These are phyloP conservation scores for Penicillium soppii DNA, from an alignment of 495 filamentous ascomycete genomes.

Conservation along the genomic window DNA sequence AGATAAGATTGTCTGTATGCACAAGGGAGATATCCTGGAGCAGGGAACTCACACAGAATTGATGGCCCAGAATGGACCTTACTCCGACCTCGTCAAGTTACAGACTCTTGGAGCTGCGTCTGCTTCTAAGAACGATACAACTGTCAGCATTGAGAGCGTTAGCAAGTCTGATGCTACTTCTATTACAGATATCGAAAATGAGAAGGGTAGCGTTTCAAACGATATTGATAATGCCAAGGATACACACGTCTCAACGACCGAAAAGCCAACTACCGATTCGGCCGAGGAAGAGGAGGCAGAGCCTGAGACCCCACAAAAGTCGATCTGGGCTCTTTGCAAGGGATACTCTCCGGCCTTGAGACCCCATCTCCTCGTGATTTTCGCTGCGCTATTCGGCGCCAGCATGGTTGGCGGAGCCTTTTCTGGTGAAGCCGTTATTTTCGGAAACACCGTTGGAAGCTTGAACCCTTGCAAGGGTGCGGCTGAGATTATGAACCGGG, in stretches of 20 bases:
- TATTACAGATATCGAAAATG: slow-evolving; percentile 20
- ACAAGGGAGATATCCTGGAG: slow-evolving; percentile 54
- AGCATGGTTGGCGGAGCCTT: slow-evolving; percentile 47
- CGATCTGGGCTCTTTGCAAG: slow-evolving; percentile 31
- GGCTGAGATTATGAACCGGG: slow-evolving; percentile 32
- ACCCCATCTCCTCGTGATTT: slow-evolving; percentile 38
- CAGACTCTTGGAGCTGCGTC: slow-evolving; percentile 37
- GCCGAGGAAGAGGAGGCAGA: slow-evolving; percentile 27
- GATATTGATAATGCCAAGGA: slow-evolving; percentile 16
- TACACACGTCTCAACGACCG: slow-evolving; percentile 12
- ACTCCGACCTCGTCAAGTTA: slow-evolving; percentile 45
- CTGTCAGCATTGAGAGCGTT: slow-evolving; percentile 17
- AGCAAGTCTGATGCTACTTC: slow-evolving; percentile 29
- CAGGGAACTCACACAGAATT: slow-evolving; percentile 50
- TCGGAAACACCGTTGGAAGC: slow-evolving; percentile 50
- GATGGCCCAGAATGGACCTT: slow-evolving; percentile 40
- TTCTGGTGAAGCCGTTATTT: slow-evolving; percentile 52
- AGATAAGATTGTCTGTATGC: slow-evolving; percentile 66
- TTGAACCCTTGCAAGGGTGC: slow-evolving; percentile 44
- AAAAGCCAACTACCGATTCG: slow-evolving; percentile 11
- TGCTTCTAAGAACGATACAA: slow-evolving; percentile 18
- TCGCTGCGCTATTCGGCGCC: slow-evolving; percentile 38
- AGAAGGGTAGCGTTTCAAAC: slow-evolving; percentile 21
- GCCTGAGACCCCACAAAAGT: slow-evolving; percentile 29
- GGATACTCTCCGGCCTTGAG: slow-evolving; percentile 33